Evolutionary conservation across 192 early-diverging fungal genomes (phyloP), one percentile per base, ranked within the genome.

Genomic region (Coemansia sp.): DNA sequence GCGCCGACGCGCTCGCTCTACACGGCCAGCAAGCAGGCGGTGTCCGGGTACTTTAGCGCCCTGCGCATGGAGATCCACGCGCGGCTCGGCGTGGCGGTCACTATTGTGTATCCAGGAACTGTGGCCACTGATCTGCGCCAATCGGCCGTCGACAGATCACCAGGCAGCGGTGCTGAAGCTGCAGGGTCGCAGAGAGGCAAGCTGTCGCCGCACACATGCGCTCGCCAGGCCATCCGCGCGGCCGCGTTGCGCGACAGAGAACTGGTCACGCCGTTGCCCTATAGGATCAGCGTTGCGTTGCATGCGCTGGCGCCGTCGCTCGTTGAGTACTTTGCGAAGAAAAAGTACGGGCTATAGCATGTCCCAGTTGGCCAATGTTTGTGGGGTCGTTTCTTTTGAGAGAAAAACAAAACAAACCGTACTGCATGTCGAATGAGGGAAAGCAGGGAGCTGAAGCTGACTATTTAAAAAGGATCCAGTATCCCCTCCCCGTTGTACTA

Each of bases 1-100:
- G 38, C 91, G 32, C 91, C 91, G 6, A 92, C 93, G 8, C 85
- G 92, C 7, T 76, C 87, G 5, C 70, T 94, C 52, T 95, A 95
- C 63, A 84, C 86, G 42, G 88, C 89, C 2, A 87, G 86, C 55
- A 95, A 95, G 53, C 89, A 91, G 63, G 93, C 93, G 0, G 74
- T 91, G 4, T 87, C 88, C 29, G 93, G 91, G 0, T 95, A 90
- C 73, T 93, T 95, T 82, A 83, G 86, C 48, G 81, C 92, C 6
- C 65, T 95, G 35, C 84, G 93, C 1, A 91, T 93, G 67, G 93
- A 95, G 67, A 69, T 93, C 5, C 79, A 71, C 0, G 53, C 19
- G 11, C 59, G 58, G 14, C 76, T 83, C 9, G 87, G 87, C 17
- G 84, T 92, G 9, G 79, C 84, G 33, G 83, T 95, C 6, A 86